Base-by-base conservation (phyloP, 805 yeast genomes). In the Ogataea corticis region DNA sequence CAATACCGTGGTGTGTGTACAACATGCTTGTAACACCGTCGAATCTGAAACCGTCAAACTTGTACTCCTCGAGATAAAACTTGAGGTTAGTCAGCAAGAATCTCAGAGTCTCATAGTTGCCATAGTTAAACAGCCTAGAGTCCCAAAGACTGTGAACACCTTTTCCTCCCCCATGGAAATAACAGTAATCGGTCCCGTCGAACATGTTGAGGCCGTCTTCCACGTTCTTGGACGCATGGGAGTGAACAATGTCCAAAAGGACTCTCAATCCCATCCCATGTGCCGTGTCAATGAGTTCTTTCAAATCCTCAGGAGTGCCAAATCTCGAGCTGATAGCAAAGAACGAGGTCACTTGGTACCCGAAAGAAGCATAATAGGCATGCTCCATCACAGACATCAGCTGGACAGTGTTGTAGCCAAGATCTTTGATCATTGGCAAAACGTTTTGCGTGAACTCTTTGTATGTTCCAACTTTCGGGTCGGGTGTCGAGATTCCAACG, bases 371-470 rank as follows among this genome's bases (percentile, higher is more conserved):
- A 65, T 92, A 92, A 64, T 92, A 92, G 1, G 99, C 98, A 65
- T 92, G 99, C 67, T 92, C 99, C 99, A 92, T 92, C 35, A 92
- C 78, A 0, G 99, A 97, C 99, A 92, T 92, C 61, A 92, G 74
- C 68, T 92, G 99, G 57, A 92, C 85, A 4, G 96, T 83, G 65
- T 94, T 89, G 66, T 92, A 92, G 30, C 97, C 97, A 48, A 91
- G 74, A 51, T 84, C 79, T 55, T 81, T 82, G 55, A 92, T 87
- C 36, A 84, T 75, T n/a, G 98, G 98, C 50, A 92, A 75, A 11
- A 90, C 75, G 52, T 87, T 82, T 36, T 70, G 55, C 12, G 96
- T 85, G 65, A 92, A 92, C 63, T 92, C 95, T 53, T 79, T 82
- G 67, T 92, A 92, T 11, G 92, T 68, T 2, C 96, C 96, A 42